Base-by-base conservation (phyloP, 225 moss, liverwort and hornwort species). In the Bryum argenteum region DNA sequence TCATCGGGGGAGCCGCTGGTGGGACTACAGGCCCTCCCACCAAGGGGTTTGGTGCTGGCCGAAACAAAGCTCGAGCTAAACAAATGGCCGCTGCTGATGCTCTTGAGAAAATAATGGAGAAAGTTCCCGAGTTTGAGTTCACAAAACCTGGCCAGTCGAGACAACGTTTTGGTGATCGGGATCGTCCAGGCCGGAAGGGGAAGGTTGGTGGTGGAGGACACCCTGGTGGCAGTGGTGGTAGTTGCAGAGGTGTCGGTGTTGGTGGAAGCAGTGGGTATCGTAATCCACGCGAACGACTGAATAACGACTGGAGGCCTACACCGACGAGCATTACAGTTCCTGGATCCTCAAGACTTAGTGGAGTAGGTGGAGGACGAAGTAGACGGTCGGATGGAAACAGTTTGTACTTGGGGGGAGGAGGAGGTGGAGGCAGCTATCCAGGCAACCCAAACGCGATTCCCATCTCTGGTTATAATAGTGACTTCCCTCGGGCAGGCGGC, bases 11-110 rank as follows among this genome's bases (percentile, higher is more conserved):
- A 74, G 87, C 87, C 71, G 84, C 87, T 63, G 79, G 84, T 67
- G 87, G 87, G 63, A 73, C 83, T 69, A 81, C 87, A 50, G 87
- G 84, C 53, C 87, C 83, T 74, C 84, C 84, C 69, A 84, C 87
- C 14, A 85, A 79, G 68, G 87, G 87, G 11, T 79, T 72, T 75
- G 87, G 84, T 75, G 75, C 81, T 57, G 87, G 87, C 58, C 84
- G 87, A 18, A 88, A 88, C 64, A 88, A 88, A 77, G 87, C 84
- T 33, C 82, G 84, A 80, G 87, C 87, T 18, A 84, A 88, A 57
- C 87, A 84, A 65, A 88, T 88, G 87, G 87, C 87, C 19, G 87
- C 87, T 59, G 87, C 87, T 80, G 84, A 82, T 77, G 87, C 82
- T 69, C 78, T 88, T 11, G 84, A 84, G 80, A 88, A 88, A 61